Base-by-base conservation (phyloP, 495 filamentous ascomycete genomes). In the Penicillium flavigenum region DNA sequence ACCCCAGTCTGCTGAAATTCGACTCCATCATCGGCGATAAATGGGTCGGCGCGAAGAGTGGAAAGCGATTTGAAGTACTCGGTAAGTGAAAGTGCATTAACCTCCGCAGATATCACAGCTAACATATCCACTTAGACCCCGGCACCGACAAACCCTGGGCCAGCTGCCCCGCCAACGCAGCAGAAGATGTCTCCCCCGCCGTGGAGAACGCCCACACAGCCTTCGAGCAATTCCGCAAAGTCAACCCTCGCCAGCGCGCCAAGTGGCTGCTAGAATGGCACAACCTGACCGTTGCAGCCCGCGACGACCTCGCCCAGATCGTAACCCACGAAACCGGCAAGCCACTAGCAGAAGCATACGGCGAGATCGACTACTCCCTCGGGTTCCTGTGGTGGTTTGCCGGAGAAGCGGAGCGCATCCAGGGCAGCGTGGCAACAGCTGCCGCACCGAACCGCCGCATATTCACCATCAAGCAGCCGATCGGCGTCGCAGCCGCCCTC, bases 381-480 rank as follows among this genome's bases (percentile, higher is more conserved):
- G 76, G 80, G 5, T 87, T 87, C 65, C 79, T 80, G 10, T 83
- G 83, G 77, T 86, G 83, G 83, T 87, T 87, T 64, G 71, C 81
- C 0, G 84, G 83, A 7, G 87, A 91, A 63, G 86, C 87, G 2
- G 88, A 91, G 74, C 76, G 88, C 19, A 78, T 90, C 12, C 81
- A 83, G 5, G 87, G 88, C 26, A 79, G 78, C 0, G 76, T 87
- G 1, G 78, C 80, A 22, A 72, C 75, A 4, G 76, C 86, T 9
- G 67, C 84, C 0, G 71, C 79, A 0, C 82, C 86, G 0, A 81
- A 82, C 26, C 75, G 87, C n/a, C 76, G 88, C 5, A 71, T 87
- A 34, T 82, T 91, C 52, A 89, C 85, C 0, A 75, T 89, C 56
- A 89, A 89, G 73, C 87, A 90, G 70, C 83, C 84, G 0, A 79